phyloP scores from a whole-genome alignment of 169 alveolate genomes.

The Neospora caninum region DNA sequence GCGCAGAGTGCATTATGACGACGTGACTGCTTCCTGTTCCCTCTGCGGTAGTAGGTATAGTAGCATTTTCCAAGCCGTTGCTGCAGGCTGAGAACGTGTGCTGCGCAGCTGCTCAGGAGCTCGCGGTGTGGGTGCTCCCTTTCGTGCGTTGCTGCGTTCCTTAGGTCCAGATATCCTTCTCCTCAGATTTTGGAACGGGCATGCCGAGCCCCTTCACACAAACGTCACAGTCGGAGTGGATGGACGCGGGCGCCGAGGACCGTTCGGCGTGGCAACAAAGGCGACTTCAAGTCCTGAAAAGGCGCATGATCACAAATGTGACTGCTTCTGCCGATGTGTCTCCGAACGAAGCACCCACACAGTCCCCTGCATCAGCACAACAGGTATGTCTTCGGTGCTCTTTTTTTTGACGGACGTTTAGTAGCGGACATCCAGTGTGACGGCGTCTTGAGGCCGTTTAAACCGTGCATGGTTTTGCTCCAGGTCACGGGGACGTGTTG shows the following conservation, averaged over 20 bases:
- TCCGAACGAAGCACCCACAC: neutral
- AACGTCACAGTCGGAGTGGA: neutral
- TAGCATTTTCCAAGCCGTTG: too few species aligned
- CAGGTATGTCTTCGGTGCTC: neutral
- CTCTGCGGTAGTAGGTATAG: too few species aligned
- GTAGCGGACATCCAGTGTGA: too few species aligned
- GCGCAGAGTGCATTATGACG: too few species aligned
- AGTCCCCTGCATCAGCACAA: neutral
- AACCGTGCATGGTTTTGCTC: too few species aligned
- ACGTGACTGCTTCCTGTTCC: too few species aligned
- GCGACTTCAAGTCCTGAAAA: neutral
- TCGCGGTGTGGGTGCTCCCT: too few species aligned
- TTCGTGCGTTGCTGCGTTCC: neutral
- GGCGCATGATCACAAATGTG: neutral
- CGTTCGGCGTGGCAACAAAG: slow-evolving; percentile 9
- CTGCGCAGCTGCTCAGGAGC: too few species aligned
- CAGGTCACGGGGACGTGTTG: neutral
- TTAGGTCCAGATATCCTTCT: neutral
- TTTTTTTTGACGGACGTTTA: neutral
- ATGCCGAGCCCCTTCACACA: neutral
- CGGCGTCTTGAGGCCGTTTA: too few species aligned
- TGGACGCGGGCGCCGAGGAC: slow-evolving; percentile 11
- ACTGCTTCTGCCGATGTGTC: neutral
- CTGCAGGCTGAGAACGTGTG: too few species aligned
- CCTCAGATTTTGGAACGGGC: neutral